These are phyloP conservation scores for Andrographis paniculata DNA, from an alignment of 305 asterid genomes.

Conservation along the genomic window DNA sequence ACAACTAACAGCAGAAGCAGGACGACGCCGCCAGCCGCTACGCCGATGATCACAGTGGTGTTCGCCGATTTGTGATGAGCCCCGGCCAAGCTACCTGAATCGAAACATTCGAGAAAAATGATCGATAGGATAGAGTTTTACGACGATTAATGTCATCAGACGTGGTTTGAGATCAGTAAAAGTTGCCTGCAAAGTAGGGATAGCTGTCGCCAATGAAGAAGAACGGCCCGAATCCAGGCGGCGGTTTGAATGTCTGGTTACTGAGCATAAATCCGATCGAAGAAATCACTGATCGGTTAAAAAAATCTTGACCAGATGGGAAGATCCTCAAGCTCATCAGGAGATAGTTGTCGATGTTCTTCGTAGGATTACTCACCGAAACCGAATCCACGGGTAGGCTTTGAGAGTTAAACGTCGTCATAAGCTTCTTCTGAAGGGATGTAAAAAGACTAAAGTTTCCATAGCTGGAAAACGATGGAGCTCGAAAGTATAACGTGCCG, in stretches of 20 bases:
- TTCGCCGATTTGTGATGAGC: constrained; percentile 34
- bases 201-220: constrained; percentile 36
- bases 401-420: constrained; percentile 28
- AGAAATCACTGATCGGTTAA: constrained; percentile 48
- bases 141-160: neutral
- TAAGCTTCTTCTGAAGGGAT: constrained; percentile 34
- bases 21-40: constrained; percentile 68
- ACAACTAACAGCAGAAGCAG: constrained; percentile 43
- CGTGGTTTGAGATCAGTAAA: neutral
- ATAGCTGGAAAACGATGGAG: constrained; percentile 60
- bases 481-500: constrained; percentile 52
- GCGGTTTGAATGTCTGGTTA: constrained; percentile 78
- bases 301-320: constrained; percentile 44
- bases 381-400: constrained; percentile 69
- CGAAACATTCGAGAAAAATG: constrained; percentile 2
- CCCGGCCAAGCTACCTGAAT: constrained; percentile 23
- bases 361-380: constrained; percentile 44
- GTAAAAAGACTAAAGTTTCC: constrained; percentile 35
- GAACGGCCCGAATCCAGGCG: constrained; percentile 55
- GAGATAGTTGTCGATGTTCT: constrained; percentile 36
- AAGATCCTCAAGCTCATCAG: constrained; percentile 41
- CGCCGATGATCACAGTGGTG: constrained; percentile 53
- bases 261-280: constrained; percentile 53
- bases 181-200: constrained; percentile 42
- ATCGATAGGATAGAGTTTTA: neutral